Base-by-base conservation (phyloP, 805 yeast species). In the Wickerhamomyces xylosicus region DNA sequence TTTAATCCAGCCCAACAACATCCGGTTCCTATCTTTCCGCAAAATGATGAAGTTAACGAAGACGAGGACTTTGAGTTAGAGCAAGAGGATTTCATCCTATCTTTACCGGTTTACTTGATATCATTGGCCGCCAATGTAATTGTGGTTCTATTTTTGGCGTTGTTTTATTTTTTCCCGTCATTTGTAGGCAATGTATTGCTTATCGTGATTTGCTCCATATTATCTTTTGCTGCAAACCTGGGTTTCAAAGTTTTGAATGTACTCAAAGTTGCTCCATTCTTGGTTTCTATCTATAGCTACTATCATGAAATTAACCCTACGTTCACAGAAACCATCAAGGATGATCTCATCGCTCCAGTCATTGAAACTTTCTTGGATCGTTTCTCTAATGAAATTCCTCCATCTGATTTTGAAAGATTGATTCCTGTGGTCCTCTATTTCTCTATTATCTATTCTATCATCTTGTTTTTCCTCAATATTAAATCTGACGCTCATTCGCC, bases 151-250 rank as follows among this genome's bases (percentile, higher is more conserved):
- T 69, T 67, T 41, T 49, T 72, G 31, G 56, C 67, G 22, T 34
- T 63, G 13, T 58, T 71, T 1, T 75, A 72, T 47, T 56, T 69
- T 15, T 43, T 72, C 3, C 80, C 82, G 10, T 67, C 72, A 6
- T 47, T 66, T 33, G 34, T 70, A 3, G 81, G 80, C 9, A 49
- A 47, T 15, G 10, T 43, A 5, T 5, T 41, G 33, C 46, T 17
- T 40, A 61, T 32, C 39, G 7, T 48, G 42, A 25, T 50, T 53
- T 36, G 37, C 48, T 13, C 41, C 7, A 9, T 33, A 1, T 32
- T 32, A 10, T 44, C 39, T 37, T 28, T 8, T 36, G 7, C 50
- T 6, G 9, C 40, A n/a, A 10, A 40, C 1, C 36, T 40, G 4
- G 14, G 43, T 11, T 42, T 49, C 2, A 35, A 19, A 18, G 10